Percentiles rank a stretch among this genome's conserved stretches.
These are phyloP conservation scores for Sphaceloma murrayae DNA, from an alignment of 2,329 filamentous ascomycete species.

Conservation along the genomic window DNA sequence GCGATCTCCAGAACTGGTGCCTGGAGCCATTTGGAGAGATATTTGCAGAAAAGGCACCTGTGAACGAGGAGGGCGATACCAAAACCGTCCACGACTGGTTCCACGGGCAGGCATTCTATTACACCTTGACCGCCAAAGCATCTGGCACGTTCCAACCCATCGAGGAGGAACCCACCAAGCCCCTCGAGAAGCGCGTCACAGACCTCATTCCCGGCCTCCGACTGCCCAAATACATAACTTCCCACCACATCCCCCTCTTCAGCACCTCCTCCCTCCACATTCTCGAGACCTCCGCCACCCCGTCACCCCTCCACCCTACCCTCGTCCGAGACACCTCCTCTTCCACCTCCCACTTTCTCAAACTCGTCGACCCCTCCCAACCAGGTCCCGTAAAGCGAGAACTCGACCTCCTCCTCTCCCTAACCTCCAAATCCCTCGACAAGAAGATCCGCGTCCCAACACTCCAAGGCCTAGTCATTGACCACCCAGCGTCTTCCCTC, in stretches of 20 bases:
- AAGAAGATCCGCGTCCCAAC: constrained; percentile 26
- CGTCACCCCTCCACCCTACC: constrained; percentile 25
- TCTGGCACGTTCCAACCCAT: constrained; percentile 23
- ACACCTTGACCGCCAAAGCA: constrained; percentile 21
- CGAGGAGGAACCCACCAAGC: constrained; percentile 21
- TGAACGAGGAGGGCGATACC: constrained; percentile 11
- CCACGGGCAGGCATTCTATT: constrained; percentile 25
- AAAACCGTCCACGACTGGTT: constrained; percentile 28
- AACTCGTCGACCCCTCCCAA: constrained; percentile 26
- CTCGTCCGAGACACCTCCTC: constrained; percentile 19
- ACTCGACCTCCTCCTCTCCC: constrained; percentile 25
- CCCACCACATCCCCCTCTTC: constrained; percentile 23
- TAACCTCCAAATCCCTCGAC: constrained; percentile 24
- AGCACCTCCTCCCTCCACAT: constrained; percentile 24
- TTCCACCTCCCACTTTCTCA: constrained; percentile 25
- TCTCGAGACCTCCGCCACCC: constrained; percentile 21
- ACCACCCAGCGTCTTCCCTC: not conserved
- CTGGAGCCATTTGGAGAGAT: constrained; percentile 22
- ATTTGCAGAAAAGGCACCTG: constrained; percentile 19
- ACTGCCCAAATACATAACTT: constrained; percentile 29
- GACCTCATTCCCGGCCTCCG: constrained; percentile 24
- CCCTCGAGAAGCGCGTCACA: constrained; percentile 21
- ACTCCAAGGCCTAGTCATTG: constrained; percentile 25
- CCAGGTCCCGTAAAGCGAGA: constrained; percentile 29
- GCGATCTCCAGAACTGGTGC: constrained; percentile 27